Conservation (phyloP, 306 rosid genomes). For the Nissolia schottii region DNA sequence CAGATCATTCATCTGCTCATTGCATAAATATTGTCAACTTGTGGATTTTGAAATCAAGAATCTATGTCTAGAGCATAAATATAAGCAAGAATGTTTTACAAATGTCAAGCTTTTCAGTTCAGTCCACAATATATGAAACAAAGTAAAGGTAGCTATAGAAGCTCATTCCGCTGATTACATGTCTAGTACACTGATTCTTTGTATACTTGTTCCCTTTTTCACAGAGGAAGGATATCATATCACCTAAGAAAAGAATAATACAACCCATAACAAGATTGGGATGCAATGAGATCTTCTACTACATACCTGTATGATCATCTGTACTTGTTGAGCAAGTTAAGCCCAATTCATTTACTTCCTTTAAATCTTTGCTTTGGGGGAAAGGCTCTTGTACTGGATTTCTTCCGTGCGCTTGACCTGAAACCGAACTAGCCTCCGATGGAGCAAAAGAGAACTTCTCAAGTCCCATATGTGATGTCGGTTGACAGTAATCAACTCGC, state of each 20-base stretch:
- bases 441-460: conserved; percentile 77
- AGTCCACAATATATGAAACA: background rate
- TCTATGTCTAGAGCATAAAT: background rate
- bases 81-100: background rate
- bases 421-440: conserved; percentile 31
- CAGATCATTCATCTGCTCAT: background rate
- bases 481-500: conserved; percentile 70
- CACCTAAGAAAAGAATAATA: background rate
- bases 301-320: conserved; percentile 58
- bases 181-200: background rate
- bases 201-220: background rate
- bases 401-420: conserved; percentile 48
- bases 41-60: background rate
- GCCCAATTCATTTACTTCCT: conserved; percentile 40
- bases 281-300: background rate
- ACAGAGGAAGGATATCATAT: background rate
- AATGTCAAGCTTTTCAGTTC: too few species aligned
- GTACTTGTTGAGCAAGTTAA: conserved; percentile 30
- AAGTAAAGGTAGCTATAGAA: background rate
- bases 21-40: background rate
- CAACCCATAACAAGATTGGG: background rate
- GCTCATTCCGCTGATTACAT: background rate
- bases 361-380: conserved; percentile 59
- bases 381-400: conserved; percentile 38
- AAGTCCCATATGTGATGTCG: conserved; percentile 46